These are phyloP conservation scores for Eucalyptus marginata DNA, from an alignment of 345 rosid species.

Conservation along the genomic window DNA sequence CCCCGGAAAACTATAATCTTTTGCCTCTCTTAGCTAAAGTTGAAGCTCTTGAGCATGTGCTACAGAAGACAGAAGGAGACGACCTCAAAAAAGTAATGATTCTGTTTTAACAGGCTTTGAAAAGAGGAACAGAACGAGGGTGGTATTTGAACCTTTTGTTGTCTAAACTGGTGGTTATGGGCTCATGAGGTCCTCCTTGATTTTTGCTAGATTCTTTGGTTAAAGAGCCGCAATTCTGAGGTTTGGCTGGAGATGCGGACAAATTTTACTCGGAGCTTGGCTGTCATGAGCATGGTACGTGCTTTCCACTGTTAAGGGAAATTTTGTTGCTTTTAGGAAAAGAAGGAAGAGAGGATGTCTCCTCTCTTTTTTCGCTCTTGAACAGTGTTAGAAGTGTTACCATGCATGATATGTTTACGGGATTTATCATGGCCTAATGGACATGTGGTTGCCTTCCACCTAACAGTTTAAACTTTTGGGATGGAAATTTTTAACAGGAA, in stretches of 20 bases:
- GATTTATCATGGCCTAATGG: neutral
- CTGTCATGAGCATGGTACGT: conserved; percentile 99
- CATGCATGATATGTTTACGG: neutral
- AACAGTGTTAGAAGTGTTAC: neutral
- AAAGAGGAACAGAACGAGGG: neutral
- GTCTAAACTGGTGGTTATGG: neutral
- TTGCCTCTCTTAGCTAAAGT: conserved; percentile 84
- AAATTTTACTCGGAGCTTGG: conserved; percentile 93
- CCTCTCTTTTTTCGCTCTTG: neutral
- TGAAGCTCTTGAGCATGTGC: conserved; percentile 82
- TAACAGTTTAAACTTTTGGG: neutral
- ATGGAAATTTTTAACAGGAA: neutral
- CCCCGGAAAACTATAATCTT: conserved; percentile 71
- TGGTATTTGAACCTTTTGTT: neutral
- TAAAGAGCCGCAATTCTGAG: conserved; percentile 95
- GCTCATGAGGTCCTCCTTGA: neutral
- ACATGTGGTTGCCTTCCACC: neutral
- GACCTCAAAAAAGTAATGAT: conserved; percentile 72
- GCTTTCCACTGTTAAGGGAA: neutral
- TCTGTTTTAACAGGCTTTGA: neutral
- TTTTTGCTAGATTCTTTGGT: conserved; percentile 75
- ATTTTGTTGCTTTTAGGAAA: neutral
- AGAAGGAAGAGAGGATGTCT: neutral
- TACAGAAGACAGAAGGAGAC: conserved; percentile 85
- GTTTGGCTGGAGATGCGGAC: conserved; percentile 98